A percentile compares a stretch with the other conserved stretches of the same genome.
These are phyloP conservation scores for Bretschneidera sinensis DNA, from an alignment of 345 rosid genomes.

Conservation along the genomic window DNA sequence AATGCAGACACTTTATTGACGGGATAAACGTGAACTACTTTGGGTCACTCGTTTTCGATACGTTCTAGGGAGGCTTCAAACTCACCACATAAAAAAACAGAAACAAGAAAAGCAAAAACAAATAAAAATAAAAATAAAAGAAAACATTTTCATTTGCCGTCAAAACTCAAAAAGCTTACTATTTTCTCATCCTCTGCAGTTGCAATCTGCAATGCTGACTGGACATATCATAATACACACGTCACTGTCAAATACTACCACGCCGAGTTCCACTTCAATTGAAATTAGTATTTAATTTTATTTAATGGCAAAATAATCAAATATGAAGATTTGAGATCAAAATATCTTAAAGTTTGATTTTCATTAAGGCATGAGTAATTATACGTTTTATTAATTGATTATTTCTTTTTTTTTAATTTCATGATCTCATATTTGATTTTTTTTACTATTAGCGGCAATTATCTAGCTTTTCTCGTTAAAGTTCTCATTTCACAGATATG, in stretches of 20 bases:
- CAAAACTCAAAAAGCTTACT: not conserved
- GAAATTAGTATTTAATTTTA: too few relatives aligned
- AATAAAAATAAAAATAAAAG: not conserved
- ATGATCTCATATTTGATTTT: too few relatives aligned
- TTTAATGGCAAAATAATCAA: too few relatives aligned
- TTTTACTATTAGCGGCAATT: too few relatives aligned
- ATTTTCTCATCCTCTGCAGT: not conserved
- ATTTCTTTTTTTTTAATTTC: too few relatives aligned
- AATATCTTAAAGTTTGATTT: too few relatives aligned
- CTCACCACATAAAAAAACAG: not conserved
- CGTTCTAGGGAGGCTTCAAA: not conserved
- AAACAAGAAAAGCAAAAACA: not conserved
- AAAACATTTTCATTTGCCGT: conserved; percentile 9
- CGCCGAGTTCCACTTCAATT: not conserved
- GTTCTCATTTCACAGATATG: too few relatives aligned
- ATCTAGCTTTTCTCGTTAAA: too few relatives aligned
- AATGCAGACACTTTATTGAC: conserved; percentile 7
- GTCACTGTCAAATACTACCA: not conserved
- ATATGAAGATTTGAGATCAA: too few relatives aligned
- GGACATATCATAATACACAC: not conserved
- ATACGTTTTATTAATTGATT: too few relatives aligned
- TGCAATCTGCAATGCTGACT: not conserved
- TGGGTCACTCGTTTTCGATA: conserved; percentile 16
- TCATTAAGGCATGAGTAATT: too few relatives aligned
- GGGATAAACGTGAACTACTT: not conserved